A percentile compares a stretch with the other conserved stretches of the same genome.
These are phyloP conservation scores for Narthecium ossifragum DNA, from an alignment of 106 monocot species.

Conservation along the genomic window DNA sequence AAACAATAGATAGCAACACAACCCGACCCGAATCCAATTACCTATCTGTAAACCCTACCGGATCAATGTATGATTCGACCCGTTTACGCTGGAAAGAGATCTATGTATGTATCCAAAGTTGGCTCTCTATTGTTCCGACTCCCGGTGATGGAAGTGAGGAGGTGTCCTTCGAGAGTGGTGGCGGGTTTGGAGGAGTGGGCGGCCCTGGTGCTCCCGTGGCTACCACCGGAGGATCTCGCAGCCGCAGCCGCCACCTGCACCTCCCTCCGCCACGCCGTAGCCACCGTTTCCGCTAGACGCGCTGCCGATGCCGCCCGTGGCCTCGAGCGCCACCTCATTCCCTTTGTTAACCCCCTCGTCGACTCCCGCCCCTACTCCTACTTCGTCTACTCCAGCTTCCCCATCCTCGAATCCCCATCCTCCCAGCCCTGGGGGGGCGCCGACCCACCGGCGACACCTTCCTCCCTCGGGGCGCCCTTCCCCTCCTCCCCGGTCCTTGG, in stretches of 20 bases:
- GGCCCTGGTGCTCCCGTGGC: constrained; percentile 41
- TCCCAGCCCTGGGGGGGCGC: constrained; percentile 36
- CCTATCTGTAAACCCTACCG: too few relatives aligned
- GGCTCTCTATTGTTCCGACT: too few relatives aligned
- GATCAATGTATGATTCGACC: too few relatives aligned
- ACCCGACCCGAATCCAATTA: too few relatives aligned
- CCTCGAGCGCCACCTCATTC: constrained; percentile 48
- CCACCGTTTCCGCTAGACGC: constrained; percentile 24
- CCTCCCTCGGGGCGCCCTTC: too few relatives aligned
- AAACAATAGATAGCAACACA: too few relatives aligned
- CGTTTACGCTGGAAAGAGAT: too few relatives aligned
- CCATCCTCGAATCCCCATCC: constrained; percentile 9
- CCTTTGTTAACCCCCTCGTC: constrained; percentile 37
- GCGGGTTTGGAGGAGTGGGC: constrained; percentile 13
- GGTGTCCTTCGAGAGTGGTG: not conserved
- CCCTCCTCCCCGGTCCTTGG: constrained; percentile 13
- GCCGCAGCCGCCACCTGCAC: constrained; percentile 33
- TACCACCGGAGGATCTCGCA: constrained; percentile 35
- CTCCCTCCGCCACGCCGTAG: constrained; percentile 17
- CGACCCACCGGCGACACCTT: too few relatives aligned
- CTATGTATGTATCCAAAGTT: too few relatives aligned
- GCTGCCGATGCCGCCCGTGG: constrained; percentile 51
- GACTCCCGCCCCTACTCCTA: constrained; percentile 33
- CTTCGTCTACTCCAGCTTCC: constrained; percentile 32
- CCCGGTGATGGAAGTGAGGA: not conserved